phyloP scores from a whole-genome alignment of 208 protist species.

The Porcisia deanei region DNA sequence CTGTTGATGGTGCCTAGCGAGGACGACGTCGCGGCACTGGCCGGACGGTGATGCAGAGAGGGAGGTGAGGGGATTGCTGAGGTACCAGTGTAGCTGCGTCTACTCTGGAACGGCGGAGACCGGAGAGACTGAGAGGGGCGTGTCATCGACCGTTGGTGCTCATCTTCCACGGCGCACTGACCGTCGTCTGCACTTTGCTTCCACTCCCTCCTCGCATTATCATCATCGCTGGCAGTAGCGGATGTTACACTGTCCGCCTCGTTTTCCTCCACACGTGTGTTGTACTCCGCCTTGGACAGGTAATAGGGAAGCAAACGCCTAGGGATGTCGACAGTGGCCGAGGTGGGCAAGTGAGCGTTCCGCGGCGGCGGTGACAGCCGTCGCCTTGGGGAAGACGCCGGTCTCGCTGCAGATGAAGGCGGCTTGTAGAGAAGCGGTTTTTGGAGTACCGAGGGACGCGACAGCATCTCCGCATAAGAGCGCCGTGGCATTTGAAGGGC shows the following conservation, averaged over 20 bases:
- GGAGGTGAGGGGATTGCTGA: not conserved
- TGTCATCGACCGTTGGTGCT: not conserved
- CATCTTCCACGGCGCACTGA: not conserved
- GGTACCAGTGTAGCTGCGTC: not conserved
- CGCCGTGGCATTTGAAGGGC: conserved; percentile 9
- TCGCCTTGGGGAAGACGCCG: not conserved
- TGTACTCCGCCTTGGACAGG: conserved; percentile 34
- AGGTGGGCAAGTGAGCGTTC: not conserved
- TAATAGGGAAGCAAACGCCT: conserved; percentile 33
- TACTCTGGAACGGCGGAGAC: not conserved
- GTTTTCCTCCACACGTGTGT: conserved; percentile 13
- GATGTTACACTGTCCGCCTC: not conserved
- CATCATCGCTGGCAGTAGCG: not conserved
- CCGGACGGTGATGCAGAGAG: not conserved
- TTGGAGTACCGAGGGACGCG: conserved; percentile 10
- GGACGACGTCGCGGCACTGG: not conserved
- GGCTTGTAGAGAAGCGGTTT: conserved; percentile 13
- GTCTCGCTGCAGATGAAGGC: not conserved
- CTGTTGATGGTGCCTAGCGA: not conserved
- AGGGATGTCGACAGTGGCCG: conserved; percentile 23
- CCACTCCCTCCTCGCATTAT: not conserved
- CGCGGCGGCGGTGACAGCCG: not conserved
- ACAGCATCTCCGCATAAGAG: conserved; percentile 16
- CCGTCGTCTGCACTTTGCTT: not conserved
- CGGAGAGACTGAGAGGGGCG: not conserved